Evolutionary conservation across 2,329 filamentous ascomycete species (phyloP).

Genomic region (Aspergillus sojae): DNA sequence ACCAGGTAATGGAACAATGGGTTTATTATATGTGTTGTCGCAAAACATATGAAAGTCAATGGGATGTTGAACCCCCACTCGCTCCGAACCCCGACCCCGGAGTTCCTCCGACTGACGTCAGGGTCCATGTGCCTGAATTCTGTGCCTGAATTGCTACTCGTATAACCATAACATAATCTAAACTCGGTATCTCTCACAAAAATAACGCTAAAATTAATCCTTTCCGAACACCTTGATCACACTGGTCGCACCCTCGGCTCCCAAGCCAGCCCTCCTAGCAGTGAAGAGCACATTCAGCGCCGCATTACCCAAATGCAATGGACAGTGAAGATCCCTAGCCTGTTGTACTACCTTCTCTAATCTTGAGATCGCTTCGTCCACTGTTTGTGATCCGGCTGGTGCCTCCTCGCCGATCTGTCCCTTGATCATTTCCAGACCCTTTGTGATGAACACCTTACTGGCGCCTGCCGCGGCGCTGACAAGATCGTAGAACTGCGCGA

Average conservation of each 20-base stretch:
- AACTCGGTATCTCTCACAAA: not conserved
- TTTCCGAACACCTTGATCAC: constrained; percentile 37
- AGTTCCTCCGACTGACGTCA: constrained; percentile 21
- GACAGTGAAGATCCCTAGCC: constrained; percentile 42
- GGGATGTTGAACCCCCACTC: not conserved
- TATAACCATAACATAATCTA: not conserved
- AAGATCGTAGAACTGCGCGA: constrained; percentile 49
- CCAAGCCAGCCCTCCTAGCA: constrained; percentile 35
- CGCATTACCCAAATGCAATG: constrained; percentile 41
- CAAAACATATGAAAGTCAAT: not conserved
- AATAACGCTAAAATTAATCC: not conserved
- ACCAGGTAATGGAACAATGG: not conserved
- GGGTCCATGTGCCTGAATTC: not conserved
- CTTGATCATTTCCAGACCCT: constrained; percentile 41
- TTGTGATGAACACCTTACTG: constrained; percentile 48
- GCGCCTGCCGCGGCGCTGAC: constrained; percentile 52
- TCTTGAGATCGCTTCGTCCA: constrained; percentile 41
- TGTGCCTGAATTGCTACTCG: not conserved
- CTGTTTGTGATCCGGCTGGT: constrained; percentile 37
- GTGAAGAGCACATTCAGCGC: constrained; percentile 38
- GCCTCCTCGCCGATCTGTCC: constrained; percentile 27
- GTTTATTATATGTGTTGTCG: constrained; percentile 1
- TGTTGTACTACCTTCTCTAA: constrained; percentile 48
- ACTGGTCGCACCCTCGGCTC: constrained; percentile 32
- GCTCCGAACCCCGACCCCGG: constrained; percentile 7